phyloP scores from a whole-genome alignment of 108 stramenopile species.

The Cyclotella distinguenda region DNA sequence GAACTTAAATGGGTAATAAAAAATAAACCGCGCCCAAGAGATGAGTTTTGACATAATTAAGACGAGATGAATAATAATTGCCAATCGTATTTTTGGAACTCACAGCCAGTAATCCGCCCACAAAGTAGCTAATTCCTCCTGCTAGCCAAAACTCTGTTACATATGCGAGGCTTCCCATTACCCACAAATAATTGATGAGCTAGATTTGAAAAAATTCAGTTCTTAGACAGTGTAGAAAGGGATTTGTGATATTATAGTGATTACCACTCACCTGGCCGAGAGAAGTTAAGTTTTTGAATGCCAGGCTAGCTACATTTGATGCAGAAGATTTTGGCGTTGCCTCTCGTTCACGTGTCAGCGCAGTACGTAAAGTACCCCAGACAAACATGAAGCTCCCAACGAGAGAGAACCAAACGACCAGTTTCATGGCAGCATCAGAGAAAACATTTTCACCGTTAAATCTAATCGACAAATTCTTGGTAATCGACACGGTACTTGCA shows the following conservation, averaged over 20 bases:
- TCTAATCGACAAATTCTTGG: slow-evolving; percentile 12
- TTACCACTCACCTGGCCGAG: not conserved
- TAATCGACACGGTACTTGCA: slow-evolving; percentile 15
- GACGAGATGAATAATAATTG: not conserved
- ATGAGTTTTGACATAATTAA: not conserved
- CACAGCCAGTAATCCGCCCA: slow-evolving; percentile 19
- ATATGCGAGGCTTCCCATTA: slow-evolving; percentile 14
- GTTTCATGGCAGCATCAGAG: not conserved
- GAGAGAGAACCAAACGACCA: slow-evolving; percentile 6
- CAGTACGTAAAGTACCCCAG: not conserved
- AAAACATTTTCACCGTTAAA: not conserved
- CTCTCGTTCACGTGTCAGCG: not conserved
- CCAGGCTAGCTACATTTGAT: not conserved
- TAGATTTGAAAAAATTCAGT: not conserved
- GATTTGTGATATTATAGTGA: not conserved
- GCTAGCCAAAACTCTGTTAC: not conserved
- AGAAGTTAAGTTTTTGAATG: not conserved
- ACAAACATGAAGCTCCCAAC: slow-evolving; percentile 8
- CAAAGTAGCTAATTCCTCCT: slow-evolving; percentile 14
- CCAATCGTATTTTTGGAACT: slow-evolving; percentile 1
- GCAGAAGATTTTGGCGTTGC: not conserved
- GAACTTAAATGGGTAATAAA: slow-evolving; percentile 1
- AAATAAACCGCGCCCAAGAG: too few species aligned
- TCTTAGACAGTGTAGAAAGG: not conserved
- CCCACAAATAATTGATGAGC: slow-evolving; percentile 12